Conservation (phyloP, 805 yeast species). For the Diddensiella santjacobensis region DNA sequence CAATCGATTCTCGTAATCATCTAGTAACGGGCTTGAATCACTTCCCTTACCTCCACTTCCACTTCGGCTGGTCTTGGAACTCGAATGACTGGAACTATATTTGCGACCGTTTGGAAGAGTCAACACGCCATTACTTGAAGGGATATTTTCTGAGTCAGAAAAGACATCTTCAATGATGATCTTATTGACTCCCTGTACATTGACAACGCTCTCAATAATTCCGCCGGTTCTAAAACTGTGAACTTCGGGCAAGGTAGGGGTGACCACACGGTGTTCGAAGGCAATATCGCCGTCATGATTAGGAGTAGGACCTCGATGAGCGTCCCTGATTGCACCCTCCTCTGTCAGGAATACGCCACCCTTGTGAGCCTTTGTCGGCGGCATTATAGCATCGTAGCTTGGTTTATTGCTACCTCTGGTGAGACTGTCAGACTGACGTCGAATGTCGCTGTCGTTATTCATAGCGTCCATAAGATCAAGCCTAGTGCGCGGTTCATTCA, state of each 20-base stretch:
- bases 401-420: not conserved
- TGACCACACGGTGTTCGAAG: slow-evolving; percentile 1
- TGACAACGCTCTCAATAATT: slow-evolving; percentile 77
- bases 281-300: slow-evolving; percentile 8
- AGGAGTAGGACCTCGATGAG: slow-evolving; percentile 10
- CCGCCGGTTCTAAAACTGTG: slow-evolving; percentile 47
- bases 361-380: slow-evolving; percentile 7
- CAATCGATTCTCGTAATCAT: not conserved
- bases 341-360: slow-evolving; percentile 26
- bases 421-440: not conserved
- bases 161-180: slow-evolving; percentile 66
- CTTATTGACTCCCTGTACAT: slow-evolving; percentile 77
- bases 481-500: not conserved
- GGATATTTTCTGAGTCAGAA: slow-evolving; percentile 5
- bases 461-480: not conserved
- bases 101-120: not conserved
- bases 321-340: slow-evolving; percentile 22
- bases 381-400: not conserved
- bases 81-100: not conserved
- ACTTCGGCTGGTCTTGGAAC: slow-evolving; percentile 2
- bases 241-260: slow-evolving; percentile 20
- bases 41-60: slow-evolving; percentile 1
- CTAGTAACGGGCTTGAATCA: not conserved
- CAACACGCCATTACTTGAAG: not conserved
- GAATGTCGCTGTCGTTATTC: not conserved